Evolutionary conservation across 2,329 filamentous ascomycete species (phyloP), one percentile per base, ranked within the genome.

Genomic region (Exophiala oligosperma): DNA sequence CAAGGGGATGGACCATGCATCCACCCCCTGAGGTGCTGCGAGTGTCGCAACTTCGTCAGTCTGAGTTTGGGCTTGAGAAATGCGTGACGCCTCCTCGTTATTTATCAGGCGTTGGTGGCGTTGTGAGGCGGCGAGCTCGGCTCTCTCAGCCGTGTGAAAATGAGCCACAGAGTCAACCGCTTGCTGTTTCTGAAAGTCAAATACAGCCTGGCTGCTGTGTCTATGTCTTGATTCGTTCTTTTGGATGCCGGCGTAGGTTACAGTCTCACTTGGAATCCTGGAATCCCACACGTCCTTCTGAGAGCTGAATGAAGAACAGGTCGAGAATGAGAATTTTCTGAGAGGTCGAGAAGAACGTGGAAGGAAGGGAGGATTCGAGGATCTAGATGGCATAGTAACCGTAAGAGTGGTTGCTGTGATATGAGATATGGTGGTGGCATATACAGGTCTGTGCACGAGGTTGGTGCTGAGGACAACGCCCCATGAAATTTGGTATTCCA

Each of bases 371-470:
- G 53, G 46, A 29, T 44, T 59, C 12, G 44, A 56, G 17, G 59
- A 28, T 5, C 32, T 35, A 35, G 32, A 35, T 11, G 9, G 9
- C 64, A 66, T 66, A 23, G 50, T 60, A 26, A 37, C 40, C 43
- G 53, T 50, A 50, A 24, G 50, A 41, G 41, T 56, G 56, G 65
- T 67, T 64, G 65, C 65, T 67, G 64, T 60, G 62, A 57, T 54
- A 66, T 66, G 60, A 41, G 46, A 17, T 56, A 57, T 54, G 52
- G 56, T 60, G 47, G 59, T 61, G 61, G 56, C 55, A 59, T 53
- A 59, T 60, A 38, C 21, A 66, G 60, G 57, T 54, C 61, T 57
- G 59, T 61, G 62, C 62, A 54, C 37, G 28, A 44, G 24, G 21
- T 26, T 50, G 49, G 51, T 57, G 38, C 26, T 41, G 49, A 56